Evolutionary conservation across 2,329 filamentous ascomycete genomes (phyloP).

Genomic region (Fusarium sp.): DNA sequence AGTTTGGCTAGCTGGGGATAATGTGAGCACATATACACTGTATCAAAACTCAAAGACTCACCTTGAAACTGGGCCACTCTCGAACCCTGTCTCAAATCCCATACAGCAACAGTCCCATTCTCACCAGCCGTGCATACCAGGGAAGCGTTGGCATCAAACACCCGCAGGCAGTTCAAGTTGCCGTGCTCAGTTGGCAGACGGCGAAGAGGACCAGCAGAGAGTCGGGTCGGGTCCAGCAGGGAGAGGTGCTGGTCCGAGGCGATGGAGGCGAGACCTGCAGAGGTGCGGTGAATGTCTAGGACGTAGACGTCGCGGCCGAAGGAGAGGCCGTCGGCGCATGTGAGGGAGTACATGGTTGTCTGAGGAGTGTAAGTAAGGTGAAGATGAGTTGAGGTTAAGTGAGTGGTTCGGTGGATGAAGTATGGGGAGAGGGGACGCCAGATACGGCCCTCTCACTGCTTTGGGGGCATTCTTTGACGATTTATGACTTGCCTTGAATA

Average conservation of each 20-base stretch:
- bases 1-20: constrained; percentile 51
- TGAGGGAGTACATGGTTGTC: constrained; percentile 47
- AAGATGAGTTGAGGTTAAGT: background rate
- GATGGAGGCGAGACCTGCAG: constrained; percentile 65
- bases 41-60: constrained; percentile 45
- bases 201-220: constrained; percentile 60
- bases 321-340: constrained; percentile 44
- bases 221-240: constrained; percentile 66
- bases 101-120: constrained; percentile 71
- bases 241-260: constrained; percentile 75
- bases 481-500: background rate
- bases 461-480: background rate
- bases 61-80: constrained; percentile 56
- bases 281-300: constrained; percentile 62
- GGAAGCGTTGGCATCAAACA: constrained; percentile 60
- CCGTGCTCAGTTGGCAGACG: constrained; percentile 62
- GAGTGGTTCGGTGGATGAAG: background rate
- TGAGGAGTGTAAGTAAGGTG: constrained; percentile 12
- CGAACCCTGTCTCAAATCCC: constrained; percentile 66
- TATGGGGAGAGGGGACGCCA: too few species aligned
- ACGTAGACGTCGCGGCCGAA: constrained; percentile 60
- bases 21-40: background rate
- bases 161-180: constrained; percentile 69
- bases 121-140: constrained; percentile 74
- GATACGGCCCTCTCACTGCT: background rate